Evolutionary conservation across 352 stramenopile genomes (phyloP), one percentile per base, ranked within the genome.

Genomic region (Phytophthora tubulina): DNA sequence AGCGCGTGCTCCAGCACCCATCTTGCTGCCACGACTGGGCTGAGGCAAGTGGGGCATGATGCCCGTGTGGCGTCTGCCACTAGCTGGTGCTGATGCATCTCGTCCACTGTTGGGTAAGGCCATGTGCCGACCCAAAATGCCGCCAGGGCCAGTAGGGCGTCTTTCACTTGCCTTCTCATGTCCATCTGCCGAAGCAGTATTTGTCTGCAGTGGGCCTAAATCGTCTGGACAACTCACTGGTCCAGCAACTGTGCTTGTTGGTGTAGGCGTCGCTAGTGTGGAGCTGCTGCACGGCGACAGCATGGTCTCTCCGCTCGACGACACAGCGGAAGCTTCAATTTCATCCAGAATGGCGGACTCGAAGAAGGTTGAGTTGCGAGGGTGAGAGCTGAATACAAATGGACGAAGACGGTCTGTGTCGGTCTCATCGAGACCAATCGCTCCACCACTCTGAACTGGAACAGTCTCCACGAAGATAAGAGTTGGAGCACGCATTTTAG

Each of bases 401-500:
- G 85, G 78, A 35, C 80, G 82, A 32, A 93, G 63, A 4, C 65
- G 73, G 30, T 83, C 73, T 6, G 63, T 70, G 32, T 84, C 81
- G 13, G 55, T 64, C 15, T 76, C 76, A 41, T 70, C 68, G 7
- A 75, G 58, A 39, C 49, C 73, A 39, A 86, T 56, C 0, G 68
- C 52, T 6, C 64, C 73, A n/a, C 66, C 59, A 10, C 73, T 79
- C 62, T 91, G 74, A 8, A 94, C 78, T 39, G 85, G 85, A 30
- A 93, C 75, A 11, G 81, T 87, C 58, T 94, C 87, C 1, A 94
- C 73, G 51, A 93, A 93, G 42, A 94, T 89, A 14, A 94, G 67
- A 35, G 87, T 94, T 11, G 87, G 87, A 3, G 87, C 87, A 17
- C 87, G 85, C 83, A 92, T 92, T 75, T 94, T 94, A 8, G 87